Conservation (phyloP, 768 basidiomycete genomes). For the Mycena latifolia region DNA sequence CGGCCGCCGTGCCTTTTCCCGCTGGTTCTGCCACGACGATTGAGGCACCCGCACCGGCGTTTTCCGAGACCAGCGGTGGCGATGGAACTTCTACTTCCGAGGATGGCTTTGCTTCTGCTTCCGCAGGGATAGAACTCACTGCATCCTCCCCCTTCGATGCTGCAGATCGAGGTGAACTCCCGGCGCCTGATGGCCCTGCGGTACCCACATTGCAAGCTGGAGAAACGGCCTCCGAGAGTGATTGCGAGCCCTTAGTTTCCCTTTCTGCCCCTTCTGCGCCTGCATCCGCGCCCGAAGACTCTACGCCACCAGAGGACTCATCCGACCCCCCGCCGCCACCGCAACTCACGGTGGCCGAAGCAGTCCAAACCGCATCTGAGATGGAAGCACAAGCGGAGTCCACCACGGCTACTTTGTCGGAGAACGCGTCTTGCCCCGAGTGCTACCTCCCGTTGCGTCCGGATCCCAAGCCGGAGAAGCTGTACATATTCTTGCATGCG, state of each 20-base stretch:
- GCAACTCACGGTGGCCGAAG: constrained; percentile 65
- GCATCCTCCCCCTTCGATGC: constrained; percentile 2
- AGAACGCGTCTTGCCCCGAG: constrained; percentile 82
- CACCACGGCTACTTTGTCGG: constrained; percentile 51
- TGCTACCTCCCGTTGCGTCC: constrained; percentile 95
- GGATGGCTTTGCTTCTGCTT: constrained; percentile 24
- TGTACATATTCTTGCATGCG: constrained; percentile 98
- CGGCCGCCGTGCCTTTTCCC: constrained; percentile 12
- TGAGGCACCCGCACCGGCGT: constrained; percentile 6
- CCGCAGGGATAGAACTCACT: constrained; percentile 21
- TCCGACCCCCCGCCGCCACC: constrained; percentile 39
- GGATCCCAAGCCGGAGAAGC: constrained; percentile 90
- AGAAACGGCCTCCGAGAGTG: constrained; percentile 6
- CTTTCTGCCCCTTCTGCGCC: constrained; percentile 18
- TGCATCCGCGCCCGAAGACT: constrained; percentile 16
- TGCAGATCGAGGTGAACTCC: constrained; percentile 22
- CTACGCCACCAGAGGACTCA: constrained; percentile 29
- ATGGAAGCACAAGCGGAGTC: constrained; percentile 54
- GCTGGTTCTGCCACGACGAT: constrained; percentile 4
- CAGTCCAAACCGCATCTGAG: constrained; percentile 52
- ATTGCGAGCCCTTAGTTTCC: constrained; percentile 13
- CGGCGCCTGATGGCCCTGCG: constrained; percentile 16
- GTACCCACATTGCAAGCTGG: constrained; percentile 1
- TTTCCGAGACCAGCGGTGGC: constrained; percentile 24
- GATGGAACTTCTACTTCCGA: constrained; percentile 33